Percentiles rank a stretch among this genome's conserved stretches.
Conservation (phyloP, 2,329 filamentous ascomycete species). For the Byssoonygena ceratinophila region DNA sequence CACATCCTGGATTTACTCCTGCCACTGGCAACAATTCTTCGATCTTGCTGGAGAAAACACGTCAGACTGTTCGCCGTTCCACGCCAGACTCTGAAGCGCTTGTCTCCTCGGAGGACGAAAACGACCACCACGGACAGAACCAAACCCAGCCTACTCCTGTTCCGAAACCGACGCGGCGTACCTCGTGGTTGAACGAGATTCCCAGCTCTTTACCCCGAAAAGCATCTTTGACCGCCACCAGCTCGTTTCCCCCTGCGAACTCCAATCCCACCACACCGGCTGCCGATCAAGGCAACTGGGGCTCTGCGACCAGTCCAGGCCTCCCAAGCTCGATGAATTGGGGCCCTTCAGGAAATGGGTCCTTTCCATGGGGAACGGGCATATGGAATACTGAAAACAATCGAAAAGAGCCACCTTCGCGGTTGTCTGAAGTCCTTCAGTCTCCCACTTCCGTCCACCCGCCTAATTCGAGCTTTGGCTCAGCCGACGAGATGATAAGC, state of each 20-base stretch:
- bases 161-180: slow-evolving; percentile 56
- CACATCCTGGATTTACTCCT: slow-evolving; percentile 34
- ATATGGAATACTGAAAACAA: slow-evolving; percentile 68
- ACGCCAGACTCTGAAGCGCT: slow-evolving; percentile 91
- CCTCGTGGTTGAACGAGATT: slow-evolving; percentile 81
- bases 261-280: slow-evolving; percentile 75
- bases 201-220: slow-evolving; percentile 59
- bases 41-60: slow-evolving; percentile 62
- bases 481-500: slow-evolving; percentile 47
- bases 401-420: slow-evolving; percentile 66
- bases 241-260: slow-evolving; percentile 64
- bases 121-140: slow-evolving; percentile 45
- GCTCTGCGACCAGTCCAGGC: slow-evolving; percentile 27
- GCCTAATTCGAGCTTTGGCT: slow-evolving; percentile 39
- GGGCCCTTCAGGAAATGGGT: slow-evolving; percentile 36
- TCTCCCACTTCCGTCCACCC: slow-evolving; percentile 57
- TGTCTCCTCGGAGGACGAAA: slow-evolving; percentile 89
- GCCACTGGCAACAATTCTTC: slow-evolving; percentile 48
- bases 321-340: slow-evolving; percentile 34
- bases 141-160: slow-evolving; percentile 44
- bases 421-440: slow-evolving; percentile 62
- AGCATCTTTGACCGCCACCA: slow-evolving; percentile 60
- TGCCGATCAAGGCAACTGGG: slow-evolving; percentile 48
- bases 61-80: slow-evolving; percentile 58
- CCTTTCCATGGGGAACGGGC: slow-evolving; percentile 64